Conservation (phyloP, 2,329 filamentous ascomycete genomes). For the Aspergillus tubingensis region DNA sequence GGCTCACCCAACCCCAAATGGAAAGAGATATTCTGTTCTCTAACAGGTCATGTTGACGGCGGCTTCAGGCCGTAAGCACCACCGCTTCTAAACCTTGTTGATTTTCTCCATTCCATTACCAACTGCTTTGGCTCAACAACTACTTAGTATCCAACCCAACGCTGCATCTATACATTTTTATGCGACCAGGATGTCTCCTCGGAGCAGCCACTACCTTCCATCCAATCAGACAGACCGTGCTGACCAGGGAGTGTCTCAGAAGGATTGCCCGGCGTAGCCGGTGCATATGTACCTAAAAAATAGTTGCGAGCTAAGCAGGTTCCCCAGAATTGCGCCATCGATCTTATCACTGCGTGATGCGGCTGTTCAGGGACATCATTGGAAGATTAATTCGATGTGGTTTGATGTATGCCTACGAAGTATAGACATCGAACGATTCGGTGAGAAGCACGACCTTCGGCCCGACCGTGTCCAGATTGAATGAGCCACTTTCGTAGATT, state of each 20-base stretch:
- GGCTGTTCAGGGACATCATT: neutral
- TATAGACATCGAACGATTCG: neutral
- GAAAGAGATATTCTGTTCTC: neutral
- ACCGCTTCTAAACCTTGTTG: neutral
- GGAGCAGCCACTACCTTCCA: neutral
- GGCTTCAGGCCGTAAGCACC: neutral
- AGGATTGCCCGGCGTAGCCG: neutral
- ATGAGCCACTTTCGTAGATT: neutral
- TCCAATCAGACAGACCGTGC: neutral
- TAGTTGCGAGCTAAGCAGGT: neutral
- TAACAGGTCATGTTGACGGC: neutral
- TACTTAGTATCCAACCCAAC: neutral
- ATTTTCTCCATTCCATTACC: neutral
- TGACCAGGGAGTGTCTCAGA: neutral
- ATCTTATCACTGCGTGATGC: conserved; percentile 25
- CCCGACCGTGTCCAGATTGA: neutral
- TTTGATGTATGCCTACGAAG: neutral
- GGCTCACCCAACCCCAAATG: neutral
- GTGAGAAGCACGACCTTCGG: neutral
- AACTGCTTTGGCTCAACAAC: no score
- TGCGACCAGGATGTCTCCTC: neutral
- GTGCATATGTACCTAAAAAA: conserved; percentile 1
- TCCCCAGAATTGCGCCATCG: conserved; percentile 36
- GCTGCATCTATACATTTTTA: neutral
- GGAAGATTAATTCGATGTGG: neutral